A percentile compares a stretch with the other conserved stretches of the same genome.
phyloP scores from a whole-genome alignment of 2,329 filamentous ascomycete genomes.

The Alternaria viburni region DNA sequence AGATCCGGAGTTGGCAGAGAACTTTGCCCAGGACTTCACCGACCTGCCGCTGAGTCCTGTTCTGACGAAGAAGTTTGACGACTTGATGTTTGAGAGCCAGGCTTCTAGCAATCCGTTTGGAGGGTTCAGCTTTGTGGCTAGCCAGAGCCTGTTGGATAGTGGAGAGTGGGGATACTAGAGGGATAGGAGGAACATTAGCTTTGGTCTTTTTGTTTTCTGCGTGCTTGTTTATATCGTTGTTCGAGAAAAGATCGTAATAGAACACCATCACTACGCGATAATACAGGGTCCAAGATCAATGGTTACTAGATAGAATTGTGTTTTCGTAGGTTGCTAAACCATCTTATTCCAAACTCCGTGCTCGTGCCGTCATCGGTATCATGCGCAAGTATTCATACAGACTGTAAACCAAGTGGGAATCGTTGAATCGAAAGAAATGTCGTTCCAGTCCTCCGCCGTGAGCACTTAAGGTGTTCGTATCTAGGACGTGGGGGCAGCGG shows the following conservation, averaged over 20 bases:
- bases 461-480: neutral
- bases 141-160: constrained; percentile 56
- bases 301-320: neutral
- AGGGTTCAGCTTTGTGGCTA: constrained; percentile 62
- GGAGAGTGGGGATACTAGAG: constrained; percentile 42
- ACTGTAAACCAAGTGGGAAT: constrained; percentile 20
- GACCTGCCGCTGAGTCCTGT: constrained; percentile 80
- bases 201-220: neutral
- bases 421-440: constrained; percentile 10
- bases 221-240: neutral
- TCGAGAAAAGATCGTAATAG: neutral
- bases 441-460: neutral
- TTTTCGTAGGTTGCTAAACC: neutral
- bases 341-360: constrained; percentile 10
- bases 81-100: constrained; percentile 38
- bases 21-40: constrained; percentile 94
- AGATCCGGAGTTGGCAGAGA: constrained; percentile 94
- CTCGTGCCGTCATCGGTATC: constrained; percentile 6
- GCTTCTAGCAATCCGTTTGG: constrained; percentile 57
- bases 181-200: neutral
- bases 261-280: neutral
- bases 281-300: neutral
- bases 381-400: constrained; percentile 14
- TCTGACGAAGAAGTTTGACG: constrained; percentile 39
- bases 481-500: constrained; percentile 19